Evolutionary conservation across 768 basidiomycete genomes (phyloP), one percentile per base, ranked within the genome.

Genomic region (Nevesoporus exiguus): DNA sequence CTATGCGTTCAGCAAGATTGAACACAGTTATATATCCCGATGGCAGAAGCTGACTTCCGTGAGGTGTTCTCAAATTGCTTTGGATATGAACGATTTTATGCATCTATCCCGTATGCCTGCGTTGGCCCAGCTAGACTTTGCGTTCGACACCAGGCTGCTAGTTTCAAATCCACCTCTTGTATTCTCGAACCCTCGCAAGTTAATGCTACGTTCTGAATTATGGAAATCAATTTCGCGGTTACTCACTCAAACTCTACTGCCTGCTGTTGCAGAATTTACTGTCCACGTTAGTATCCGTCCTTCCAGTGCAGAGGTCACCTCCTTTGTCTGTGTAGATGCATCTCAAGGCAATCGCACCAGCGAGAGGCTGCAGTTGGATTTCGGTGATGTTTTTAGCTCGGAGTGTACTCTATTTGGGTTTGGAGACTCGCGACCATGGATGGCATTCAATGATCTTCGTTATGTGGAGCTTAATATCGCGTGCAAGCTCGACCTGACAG

Each of bases 71-170:
- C 14, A 15, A 3, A 25, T 50, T 11, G 1, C 17, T 8, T 25
- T 58, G 34, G 45, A 31, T 13, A 31, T 39, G 39, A 22, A 39
- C 11, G 37, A 36, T 10, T 25, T 59, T 2, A 17, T 15, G 8
- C 52, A 59, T 21, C 37, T 56, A 17, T 56, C 54, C 9, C 21
- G 37, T n/a, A 44, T 49, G 47, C 39, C 50, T 5, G 19, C 22
- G 13, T 39, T 30, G 25, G 34, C 21, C 1, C 8, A 5, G 5
- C 33, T 47, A 13, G 3, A 24, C 6, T 54, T 48, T 14, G 14
- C n/a, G 4, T 24, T 34, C 19, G 24, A 15, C 2, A 4, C 14
- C 14, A 9, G 10, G 2, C 25, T 19, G n/a, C 21, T 9, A 13
- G 3, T n/a, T 27, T 22, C 44, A 8, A 15, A 31, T 2, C 19